Evolutionary conservation across 371 early-diverging fungal genomes (phyloP), one percentile per base, ranked within the genome.

Genomic region (Mortierella sp.): DNA sequence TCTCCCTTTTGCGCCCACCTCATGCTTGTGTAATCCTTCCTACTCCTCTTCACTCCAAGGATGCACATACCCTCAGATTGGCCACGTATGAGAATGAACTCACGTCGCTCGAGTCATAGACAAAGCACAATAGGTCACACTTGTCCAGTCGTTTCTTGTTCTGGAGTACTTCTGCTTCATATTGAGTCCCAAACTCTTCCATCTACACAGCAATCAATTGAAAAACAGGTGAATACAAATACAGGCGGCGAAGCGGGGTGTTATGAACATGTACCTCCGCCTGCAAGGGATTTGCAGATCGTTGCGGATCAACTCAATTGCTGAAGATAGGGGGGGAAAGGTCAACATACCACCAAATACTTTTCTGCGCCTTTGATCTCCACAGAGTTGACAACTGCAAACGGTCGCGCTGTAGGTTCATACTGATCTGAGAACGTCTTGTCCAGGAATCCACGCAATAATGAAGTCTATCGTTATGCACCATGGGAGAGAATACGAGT

Each of bases 81-180:
- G 91, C 92, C 8, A 98, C 82, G 79, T 97, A 95, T 7, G 91
- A 87, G 77, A 98, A 98, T 14, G 98, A 97, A 63, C 90, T 91
- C 17, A 92, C 92, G 79, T 97, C 96, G 76, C 92, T 92, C 2
- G 94, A 91, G 68, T 98, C 98, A 74, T 96, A 98, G 1, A 96
- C 96, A 78, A 97, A 91, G 59, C 95, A 93, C 24, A 97, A 74
- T 3, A 97, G 84, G 78, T 98, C 98, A 76, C 95, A 96, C 39
- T 86, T 84, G 47, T 95, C 96, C 19, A 97, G 79, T 57, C 86
- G 87, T 57, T 88, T 88, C 63, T 85, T 89, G 80, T 89, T 91
- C 61, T 88, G 89, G 16, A 96, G 79, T 19, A 95, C 85, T 57
- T 94, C 94, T 8, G 88, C 82, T 57, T 94, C 94, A 55, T 87